Evolutionary conservation across 176 grass and related monocot species (phyloP), one percentile per base, ranked within the genome.

Genomic region (Melocanna baccifera): DNA sequence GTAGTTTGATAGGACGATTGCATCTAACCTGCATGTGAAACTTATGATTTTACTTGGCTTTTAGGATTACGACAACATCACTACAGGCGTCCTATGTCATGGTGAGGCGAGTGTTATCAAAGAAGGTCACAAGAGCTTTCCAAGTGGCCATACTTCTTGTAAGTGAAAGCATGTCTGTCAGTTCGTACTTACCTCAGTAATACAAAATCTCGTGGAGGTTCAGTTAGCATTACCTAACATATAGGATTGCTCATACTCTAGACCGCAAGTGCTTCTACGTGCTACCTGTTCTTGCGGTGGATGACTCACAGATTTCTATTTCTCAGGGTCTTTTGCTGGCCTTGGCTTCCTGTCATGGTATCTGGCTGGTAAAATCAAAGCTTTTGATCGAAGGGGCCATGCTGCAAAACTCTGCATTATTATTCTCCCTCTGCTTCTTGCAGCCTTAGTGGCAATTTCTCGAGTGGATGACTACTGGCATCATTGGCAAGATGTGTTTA

Each of bases 111-210:
- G 90, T 20, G 83, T 90, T 48, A 95, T 95, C 62, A 95, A 87
- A 87, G 93, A 95, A 90, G 93, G 93, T 43, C 90, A 92, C 62
- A 95, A 95, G 75, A 95, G 93, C 86, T 95, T 95, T 75, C 93
- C 93, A 56, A 92, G 90, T 5, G 34, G 34, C 34, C 34, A 36
- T 36, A 36, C 34, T 36, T 36, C 34, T 36, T 36, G 34, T 36
- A 83, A 62, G 93, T 84, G 71, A 72, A 64, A 71, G 50, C 65
- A 42, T 77, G 16, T 75, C 32, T 39, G 20, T 70, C 51, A 16
- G 15, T 76, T 83, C 18, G 23, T 32, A 76, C 77, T 73, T 80
- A 81, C 77, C 69, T 76, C 15, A 12, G 22, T 36, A 34, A 37
- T 70, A 50, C 8, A 53, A 9, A 69, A 42, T 73, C 34, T 88